Base-by-base conservation (phyloP, 2,329 filamentous ascomycete species). In the Cadophora luteo-olivacea region DNA sequence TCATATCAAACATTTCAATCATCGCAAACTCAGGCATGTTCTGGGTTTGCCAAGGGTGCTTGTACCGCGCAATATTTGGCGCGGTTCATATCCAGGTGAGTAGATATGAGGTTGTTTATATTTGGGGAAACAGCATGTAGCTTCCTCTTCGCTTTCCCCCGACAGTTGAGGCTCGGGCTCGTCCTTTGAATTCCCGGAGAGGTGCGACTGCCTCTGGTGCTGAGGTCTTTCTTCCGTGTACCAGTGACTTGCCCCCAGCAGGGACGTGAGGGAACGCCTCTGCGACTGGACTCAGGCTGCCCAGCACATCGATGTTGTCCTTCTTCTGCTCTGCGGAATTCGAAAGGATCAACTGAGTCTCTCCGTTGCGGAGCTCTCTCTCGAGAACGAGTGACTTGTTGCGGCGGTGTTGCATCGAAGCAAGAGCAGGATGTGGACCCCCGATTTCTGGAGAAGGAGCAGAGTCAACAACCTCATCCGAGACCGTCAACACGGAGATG, bases 121-220 rank as follows among this genome's bases (percentile, higher is more conserved):
- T 52, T 60, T 74, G 73, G 38, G 76, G 75, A 24, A 78, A 78
- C 9, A 78, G 65, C 69, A 73, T 76, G 57, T 77, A 78, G 54
- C 74, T 75, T 38, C 72, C 74, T 48, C 75, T 70, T 55, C 68
- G 69, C 63, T 75, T 75, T 33, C 65, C 70, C 9, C 65, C 52
- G 2, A 70, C 67, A 32, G 73, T 77, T 24, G 71, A 67, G 0
- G 75, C 71, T 64, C 76, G 70, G 5, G 75, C 71, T 58, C 72
- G 57, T 3, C 68, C 70, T 60, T 73, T 76, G 66, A 71, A 72
- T 33, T 73, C 68, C 24, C 51, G 68, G 14, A 66, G 68, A 19
- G 68, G 70, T 25, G 73, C 32, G 32, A 76, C 61, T 33, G 41
- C 36, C 36, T 65, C 63, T 5, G 76, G 76, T 16, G 75, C 76